Base-by-base conservation (phyloP, 1,284 basidiomycete species). In the Sphagnurus paluster region DNA sequence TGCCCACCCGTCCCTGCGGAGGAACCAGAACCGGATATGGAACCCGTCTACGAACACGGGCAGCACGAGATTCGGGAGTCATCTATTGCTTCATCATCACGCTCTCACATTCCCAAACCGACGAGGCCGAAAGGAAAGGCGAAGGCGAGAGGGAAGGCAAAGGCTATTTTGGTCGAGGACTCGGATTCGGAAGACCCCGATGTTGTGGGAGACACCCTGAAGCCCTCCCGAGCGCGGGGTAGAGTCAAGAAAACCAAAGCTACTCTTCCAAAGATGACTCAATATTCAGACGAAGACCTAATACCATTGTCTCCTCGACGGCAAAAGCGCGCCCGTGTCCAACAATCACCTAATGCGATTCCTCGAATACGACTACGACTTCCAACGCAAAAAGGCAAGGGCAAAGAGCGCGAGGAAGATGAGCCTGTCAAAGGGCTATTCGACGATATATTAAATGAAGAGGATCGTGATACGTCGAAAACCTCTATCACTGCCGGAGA, bases 401-500 rank as follows among this genome's bases (percentile, higher is more conserved):
- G 80, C 8, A 70, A 67, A 48, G 69, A 70, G 42, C 75, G 75
- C n/a, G 82, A 87, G 42, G 79, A 82, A 6, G 76, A 80, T 17
- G 68, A 71, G 33, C 46, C 51, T n/a, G 57, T 54, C 32, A 72
- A 70, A 32, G 81, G 82, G n/a, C 73, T 93, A 47, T 92, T 96
- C 66, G 88, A 95, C 46, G 89, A 94, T 30, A 72, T 95, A 44
- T 72, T 98, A 42, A 68, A 66, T 13, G 71, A 76, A 0, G 71
- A 76, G 11, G 89, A 98, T 43, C 82, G 93, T 21, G 90, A 93
- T 62, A 88, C 79, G 21, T 69, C 75, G 14, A 84, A 81, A 54
- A 94, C 93, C n/a, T 64, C 68, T 4, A 82, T 94, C 29, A 64
- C 67, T 1, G 66, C 68, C n/a, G 60, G 63, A 7, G 96, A 99